Conservation (phyloP, 352 stramenopile genomes). For the Pilasporangium apinafurcum region DNA sequence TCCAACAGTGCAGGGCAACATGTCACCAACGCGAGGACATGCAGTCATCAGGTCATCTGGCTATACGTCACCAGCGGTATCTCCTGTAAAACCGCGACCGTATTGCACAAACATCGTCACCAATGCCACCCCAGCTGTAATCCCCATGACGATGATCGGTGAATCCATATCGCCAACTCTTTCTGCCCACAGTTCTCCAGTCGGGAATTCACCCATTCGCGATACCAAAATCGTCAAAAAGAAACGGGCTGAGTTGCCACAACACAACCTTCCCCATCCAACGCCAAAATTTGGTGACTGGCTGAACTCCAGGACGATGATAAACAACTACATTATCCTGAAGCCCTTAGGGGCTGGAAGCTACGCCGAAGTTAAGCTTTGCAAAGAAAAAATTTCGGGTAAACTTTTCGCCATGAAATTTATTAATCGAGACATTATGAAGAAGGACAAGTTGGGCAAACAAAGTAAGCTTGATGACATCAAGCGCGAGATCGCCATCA, state of each 20-base stretch:
- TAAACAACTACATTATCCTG: constrained; percentile 93
- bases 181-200: constrained; percentile 4
- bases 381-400: constrained; percentile 71
- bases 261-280: constrained; percentile 69
- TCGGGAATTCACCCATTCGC: constrained; percentile 27
- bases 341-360: constrained; percentile 79
- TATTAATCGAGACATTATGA: constrained; percentile 84
- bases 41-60: constrained; percentile 5
- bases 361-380: constrained; percentile 89
- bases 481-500: constrained; percentile 95
- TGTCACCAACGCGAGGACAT: constrained; percentile 28
- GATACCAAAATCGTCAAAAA: constrained; percentile 82
- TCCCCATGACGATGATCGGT: constrained; percentile 22
- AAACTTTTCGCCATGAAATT: constrained; percentile 86
- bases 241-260: constrained; percentile 71
- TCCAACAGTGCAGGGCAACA: constrained; percentile 10
- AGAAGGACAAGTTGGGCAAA: constrained; percentile 76
- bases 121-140: constrained; percentile 18
- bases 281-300: constrained; percentile 76
- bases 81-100: constrained; percentile 28
- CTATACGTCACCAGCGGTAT: constrained; percentile 10
- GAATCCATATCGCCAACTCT: too few species aligned
- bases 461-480: constrained; percentile 80
- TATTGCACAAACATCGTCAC: constrained; percentile 49
- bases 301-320: constrained; percentile 84